Evolutionary conservation across 805 yeast species (phyloP).

Genomic region (Saccharomycopsis vini): DNA sequence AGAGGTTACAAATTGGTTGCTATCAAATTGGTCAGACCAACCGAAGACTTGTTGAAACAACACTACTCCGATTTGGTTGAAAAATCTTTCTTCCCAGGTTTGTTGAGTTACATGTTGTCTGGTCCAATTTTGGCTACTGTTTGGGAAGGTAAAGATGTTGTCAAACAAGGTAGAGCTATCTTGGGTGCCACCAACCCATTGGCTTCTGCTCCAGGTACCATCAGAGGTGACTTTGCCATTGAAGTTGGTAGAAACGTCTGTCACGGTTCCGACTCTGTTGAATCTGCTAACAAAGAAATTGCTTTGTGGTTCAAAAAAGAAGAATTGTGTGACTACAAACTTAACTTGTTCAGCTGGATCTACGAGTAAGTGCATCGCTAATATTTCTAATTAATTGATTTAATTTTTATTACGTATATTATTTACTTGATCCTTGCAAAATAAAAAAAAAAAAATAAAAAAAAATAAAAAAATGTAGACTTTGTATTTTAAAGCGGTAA

Average conservation of each 20-base stretch:
- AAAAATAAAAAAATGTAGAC: no score
- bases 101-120: conserved; percentile 91
- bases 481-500: no score
- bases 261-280: conserved; percentile 99
- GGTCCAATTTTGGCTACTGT: conserved; percentile 99
- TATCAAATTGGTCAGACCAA: conserved; percentile 82
- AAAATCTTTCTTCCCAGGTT: conserved; percentile 97
- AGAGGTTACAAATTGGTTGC: conserved; percentile 98
- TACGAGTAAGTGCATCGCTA: conserved; percentile 59
- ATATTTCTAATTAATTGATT: conserved; percentile 1
- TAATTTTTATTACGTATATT: no score
- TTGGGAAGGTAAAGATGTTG: conserved; percentile 99
- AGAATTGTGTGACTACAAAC: conserved; percentile 88
- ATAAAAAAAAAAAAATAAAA: no score
- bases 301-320: conserved; percentile 96
- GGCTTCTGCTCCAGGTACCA: conserved; percentile 97
- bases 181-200: conserved; percentile 99
- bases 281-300: conserved; percentile 93
- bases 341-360: conserved; percentile 79
- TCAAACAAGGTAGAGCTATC: conserved; percentile 95
- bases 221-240: conserved; percentile 97
- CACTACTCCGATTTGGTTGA: conserved; percentile 93
- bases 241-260: conserved; percentile 99
- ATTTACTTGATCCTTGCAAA: no score
- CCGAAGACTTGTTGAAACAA: conserved; percentile 77